Evolutionary conservation across 768 basidiomycete genomes (phyloP), one percentile per base, ranked within the genome.

Genomic region (Boletus subcaerulescens): DNA sequence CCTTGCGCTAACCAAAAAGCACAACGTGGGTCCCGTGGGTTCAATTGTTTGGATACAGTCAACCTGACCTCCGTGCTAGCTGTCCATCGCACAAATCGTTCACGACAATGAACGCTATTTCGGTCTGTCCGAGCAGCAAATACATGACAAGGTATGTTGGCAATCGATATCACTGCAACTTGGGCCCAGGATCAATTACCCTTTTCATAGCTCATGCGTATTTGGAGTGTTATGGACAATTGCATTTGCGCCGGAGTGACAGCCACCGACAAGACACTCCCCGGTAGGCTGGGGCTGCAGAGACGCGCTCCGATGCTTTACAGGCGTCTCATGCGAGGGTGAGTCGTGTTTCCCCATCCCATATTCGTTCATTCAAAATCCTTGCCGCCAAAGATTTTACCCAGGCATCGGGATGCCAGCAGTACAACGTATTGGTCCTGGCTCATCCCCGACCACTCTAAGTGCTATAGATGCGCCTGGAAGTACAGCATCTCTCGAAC

Each of bases 1-100:
- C 14, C 76, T 93, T 43, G 81, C 86, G 14, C 70, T 94, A 53
- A 91, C 92, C 4, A 81, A 73, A 63, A 88, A 80, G 65, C 83
- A 94, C 66, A 94, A 94, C 61, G 92, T 92, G 67, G n/a, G 85
- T 76, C 41, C 40, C 51, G 39, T 29, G 52, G 29, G 11, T 48
- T 50, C 17, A 45, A 45, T 20, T 50, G 48, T 41, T 46, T 6
- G 26, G 12, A 57, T 10, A 5, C 33, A 24, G 31, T 42, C 36
- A 47, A 33, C 45, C 53, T 60, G 40, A 69, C 40, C 29, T 45
- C 20, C 42, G 35, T 59, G 48, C 32, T 62, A 95, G 93, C 81
- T 94, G 79, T 93, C 92, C 4, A 94, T 96, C 60, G 91, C 93
- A 11, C 93, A 96, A 72, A 87, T 93, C 47, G 92, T 96, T 1